phyloP scores from a whole-genome alignment of 2,329 filamentous ascomycete species.

The Aurifilum marmelostoma region DNA sequence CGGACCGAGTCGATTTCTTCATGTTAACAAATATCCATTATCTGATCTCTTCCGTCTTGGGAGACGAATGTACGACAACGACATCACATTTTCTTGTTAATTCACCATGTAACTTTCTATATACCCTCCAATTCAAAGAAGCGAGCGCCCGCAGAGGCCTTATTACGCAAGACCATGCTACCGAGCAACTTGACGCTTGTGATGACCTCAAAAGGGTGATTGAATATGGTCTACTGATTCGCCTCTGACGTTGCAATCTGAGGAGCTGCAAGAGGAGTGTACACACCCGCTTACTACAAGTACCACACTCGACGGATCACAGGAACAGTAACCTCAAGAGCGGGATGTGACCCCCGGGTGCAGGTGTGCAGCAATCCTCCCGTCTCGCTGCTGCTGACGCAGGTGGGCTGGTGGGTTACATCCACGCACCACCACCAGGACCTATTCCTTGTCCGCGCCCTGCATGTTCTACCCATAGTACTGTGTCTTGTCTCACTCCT shows the following conservation, averaged over 20 bases:
- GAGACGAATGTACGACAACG: not conserved
- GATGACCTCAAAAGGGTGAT: not conserved
- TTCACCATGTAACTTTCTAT: not conserved
- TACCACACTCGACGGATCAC: not conserved
- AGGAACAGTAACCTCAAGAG: not conserved
- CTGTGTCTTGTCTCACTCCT: too few relatives aligned
- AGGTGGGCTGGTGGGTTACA: slow-evolving; percentile 1
- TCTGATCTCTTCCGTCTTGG: not conserved
- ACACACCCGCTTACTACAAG: too few relatives aligned
- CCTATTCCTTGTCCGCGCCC: not conserved
- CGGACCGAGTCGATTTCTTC: slow-evolving; percentile 6
- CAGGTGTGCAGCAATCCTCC: not conserved
- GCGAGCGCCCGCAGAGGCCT: not conserved
- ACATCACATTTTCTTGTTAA: not conserved
- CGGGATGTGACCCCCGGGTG: not conserved
- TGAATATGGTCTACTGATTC: not conserved
- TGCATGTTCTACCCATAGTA: not conserved
- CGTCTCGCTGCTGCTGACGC: not conserved
- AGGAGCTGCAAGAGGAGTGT: not conserved
- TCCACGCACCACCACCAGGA: not conserved
- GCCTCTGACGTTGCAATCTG: not conserved
- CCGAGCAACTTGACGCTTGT: not conserved
- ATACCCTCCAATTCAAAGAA: not conserved
- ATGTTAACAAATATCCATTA: not conserved
- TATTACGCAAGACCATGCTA: not conserved